Evolutionary conservation across 2,329 filamentous ascomycete genomes (phyloP).

Genomic region (Aspergillus fijiensis): DNA sequence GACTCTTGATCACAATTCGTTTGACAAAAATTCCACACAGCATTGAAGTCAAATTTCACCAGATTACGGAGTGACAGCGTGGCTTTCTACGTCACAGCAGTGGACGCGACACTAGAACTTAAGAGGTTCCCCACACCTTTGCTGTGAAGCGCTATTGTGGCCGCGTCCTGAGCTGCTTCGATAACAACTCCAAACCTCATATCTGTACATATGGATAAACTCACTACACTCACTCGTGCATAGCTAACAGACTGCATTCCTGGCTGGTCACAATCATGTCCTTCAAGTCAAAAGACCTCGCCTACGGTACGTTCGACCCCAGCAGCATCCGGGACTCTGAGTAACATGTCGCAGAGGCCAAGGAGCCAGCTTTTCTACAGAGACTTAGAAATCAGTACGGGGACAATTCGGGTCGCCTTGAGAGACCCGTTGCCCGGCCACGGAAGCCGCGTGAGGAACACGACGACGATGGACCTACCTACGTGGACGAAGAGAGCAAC

Average conservation of each 20-base stretch:
- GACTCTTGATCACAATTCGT: background rate
- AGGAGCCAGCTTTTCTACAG: slow-evolving; percentile 45
- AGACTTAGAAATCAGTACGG: slow-evolving; percentile 42
- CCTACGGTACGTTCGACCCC: slow-evolving; percentile 37
- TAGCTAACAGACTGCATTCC: slow-evolving; percentile 13
- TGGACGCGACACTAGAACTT: too few species aligned
- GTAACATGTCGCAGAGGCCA: slow-evolving; percentile 33
- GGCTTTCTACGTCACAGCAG: background rate
- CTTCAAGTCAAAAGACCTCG: slow-evolving; percentile 45
- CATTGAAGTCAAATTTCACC: background rate
- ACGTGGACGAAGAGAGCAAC: slow-evolving; percentile 46
- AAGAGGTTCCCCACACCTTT: background rate
- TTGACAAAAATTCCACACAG: background rate
- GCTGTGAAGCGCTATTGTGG: background rate
- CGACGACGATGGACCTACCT: slow-evolving; percentile 45
- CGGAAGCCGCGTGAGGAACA: slow-evolving; percentile 36
- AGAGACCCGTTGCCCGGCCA: slow-evolving; percentile 38
- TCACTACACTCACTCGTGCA: background rate
- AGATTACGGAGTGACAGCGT: background rate
- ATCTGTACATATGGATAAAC: background rate
- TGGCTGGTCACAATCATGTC: slow-evolving; percentile 30
- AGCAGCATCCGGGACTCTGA: slow-evolving; percentile 3
- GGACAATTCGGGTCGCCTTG: slow-evolving; percentile 35
- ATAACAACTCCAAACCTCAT: background rate
- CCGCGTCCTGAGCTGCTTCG: background rate